A percentile compares a stretch with the other conserved stretches of the same genome.
phyloP scores from a whole-genome alignment of 805 yeast species.

The Hanseniaspora guilliermondii region DNA sequence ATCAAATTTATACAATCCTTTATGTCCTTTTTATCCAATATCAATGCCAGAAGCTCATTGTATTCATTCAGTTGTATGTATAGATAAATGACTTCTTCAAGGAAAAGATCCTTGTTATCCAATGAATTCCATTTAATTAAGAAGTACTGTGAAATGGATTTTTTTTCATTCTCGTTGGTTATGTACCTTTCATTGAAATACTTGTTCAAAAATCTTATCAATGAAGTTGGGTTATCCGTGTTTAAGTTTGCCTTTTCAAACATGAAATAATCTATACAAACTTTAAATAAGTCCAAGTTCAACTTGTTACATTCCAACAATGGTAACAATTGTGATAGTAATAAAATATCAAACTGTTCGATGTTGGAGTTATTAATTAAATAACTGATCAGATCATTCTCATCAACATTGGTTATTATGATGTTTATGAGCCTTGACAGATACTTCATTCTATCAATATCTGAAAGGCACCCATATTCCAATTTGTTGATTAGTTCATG shows the following conservation, averaged over 20 bases:
- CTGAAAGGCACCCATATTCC: background rate
- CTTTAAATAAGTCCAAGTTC: background rate
- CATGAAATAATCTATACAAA: background rate
- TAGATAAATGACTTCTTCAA: constrained; percentile 4
- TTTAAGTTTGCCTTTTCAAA: background rate
- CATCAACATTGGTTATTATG: background rate
- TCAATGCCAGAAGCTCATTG: background rate
- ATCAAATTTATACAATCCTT: constrained; percentile 1
- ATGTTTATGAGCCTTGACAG: background rate
- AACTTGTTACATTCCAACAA: background rate
- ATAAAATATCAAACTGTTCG: background rate
- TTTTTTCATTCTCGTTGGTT: background rate
- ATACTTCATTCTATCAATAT: background rate
- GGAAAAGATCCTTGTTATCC: background rate
- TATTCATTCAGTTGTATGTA: constrained; percentile 3
- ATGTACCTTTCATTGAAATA: background rate
- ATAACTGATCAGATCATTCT: background rate
- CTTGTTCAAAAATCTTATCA: background rate
- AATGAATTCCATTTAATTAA: background rate
- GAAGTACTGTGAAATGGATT: background rate
- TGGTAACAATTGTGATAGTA: background rate
- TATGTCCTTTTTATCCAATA: constrained; percentile 5
- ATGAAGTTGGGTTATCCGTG: background rate
- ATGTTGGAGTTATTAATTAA: background rate
- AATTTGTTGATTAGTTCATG: background rate